These are phyloP conservation scores for Hordeum marinum DNA, from an alignment of 176 grass and related monocot species.

Conservation along the genomic window DNA sequence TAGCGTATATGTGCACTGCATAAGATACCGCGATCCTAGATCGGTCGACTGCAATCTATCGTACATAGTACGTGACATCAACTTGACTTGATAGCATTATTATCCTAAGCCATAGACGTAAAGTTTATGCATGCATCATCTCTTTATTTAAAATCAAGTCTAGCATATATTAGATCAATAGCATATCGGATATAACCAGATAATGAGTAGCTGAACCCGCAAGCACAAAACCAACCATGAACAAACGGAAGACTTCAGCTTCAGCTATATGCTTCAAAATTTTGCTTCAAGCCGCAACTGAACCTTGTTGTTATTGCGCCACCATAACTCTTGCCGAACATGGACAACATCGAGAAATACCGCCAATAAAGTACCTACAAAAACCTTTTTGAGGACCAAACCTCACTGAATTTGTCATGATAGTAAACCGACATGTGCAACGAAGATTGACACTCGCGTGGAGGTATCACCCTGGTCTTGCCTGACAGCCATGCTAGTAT, in stretches of 20 bases:
- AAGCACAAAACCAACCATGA: no score
- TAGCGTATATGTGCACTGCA: neutral
- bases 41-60: neutral
- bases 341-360: neutral
- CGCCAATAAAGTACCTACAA: neutral
- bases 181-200: no score
- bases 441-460: neutral
- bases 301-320: no score
- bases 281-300: no score
- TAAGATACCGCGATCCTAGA: neutral
- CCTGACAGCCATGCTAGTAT: neutral
- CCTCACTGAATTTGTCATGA: neutral
- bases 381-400: neutral
- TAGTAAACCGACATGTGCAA: neutral
- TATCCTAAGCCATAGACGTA: neutral
- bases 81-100: neutral
- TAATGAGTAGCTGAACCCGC: no score
- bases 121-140: neutral
- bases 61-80: neutral
- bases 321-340: neutral
- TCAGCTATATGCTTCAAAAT: no score
- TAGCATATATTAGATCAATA: no score
- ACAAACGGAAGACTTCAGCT: no score
- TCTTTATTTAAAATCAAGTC: neutral
- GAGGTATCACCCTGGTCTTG: neutral